These are phyloP conservation scores for Nemophila menziesii DNA, from an alignment of 257 asterid genomes.

Conservation along the genomic window DNA sequence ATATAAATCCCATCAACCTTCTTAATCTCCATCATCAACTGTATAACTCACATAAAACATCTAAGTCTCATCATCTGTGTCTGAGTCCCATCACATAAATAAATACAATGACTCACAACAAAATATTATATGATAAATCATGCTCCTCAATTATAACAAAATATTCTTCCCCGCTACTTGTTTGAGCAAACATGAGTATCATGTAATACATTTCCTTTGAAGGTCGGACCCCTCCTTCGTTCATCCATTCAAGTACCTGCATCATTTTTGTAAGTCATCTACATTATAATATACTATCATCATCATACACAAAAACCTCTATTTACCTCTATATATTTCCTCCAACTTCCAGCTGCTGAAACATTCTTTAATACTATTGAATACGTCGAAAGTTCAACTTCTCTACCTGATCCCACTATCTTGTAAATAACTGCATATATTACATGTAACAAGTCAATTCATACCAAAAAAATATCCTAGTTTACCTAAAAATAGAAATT, in stretches of 20 bases:
- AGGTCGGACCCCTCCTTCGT: conserved; percentile 61
- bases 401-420: conserved; percentile 62
- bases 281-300: too few relatives aligned
- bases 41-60: too few relatives aligned
- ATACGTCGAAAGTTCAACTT: conserved; percentile 52
- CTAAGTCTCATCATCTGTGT: too few relatives aligned
- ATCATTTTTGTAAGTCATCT: too few relatives aligned
- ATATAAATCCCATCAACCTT: too few relatives aligned
- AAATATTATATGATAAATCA: too few relatives aligned
- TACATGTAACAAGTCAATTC: not conserved
- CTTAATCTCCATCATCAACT: too few relatives aligned
- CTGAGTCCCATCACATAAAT: too few relatives aligned
- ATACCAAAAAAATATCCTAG: not conserved
- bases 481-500: too few relatives aligned
- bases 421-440: conserved; percentile 60
- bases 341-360: conserved; percentile 85
- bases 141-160: conserved; percentile 45
- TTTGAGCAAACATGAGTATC: conserved; percentile 50
- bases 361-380: conserved; percentile 59
- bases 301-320: too few relatives aligned
- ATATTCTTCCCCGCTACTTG: conserved; percentile 43
- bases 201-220: conserved; percentile 45
- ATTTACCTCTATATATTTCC: conserved; percentile 82
- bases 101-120: too few relatives aligned
- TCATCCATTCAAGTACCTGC: conserved; percentile 98